Conservation (phyloP, 768 basidiomycete genomes). For the Jaapia argillacea region DNA sequence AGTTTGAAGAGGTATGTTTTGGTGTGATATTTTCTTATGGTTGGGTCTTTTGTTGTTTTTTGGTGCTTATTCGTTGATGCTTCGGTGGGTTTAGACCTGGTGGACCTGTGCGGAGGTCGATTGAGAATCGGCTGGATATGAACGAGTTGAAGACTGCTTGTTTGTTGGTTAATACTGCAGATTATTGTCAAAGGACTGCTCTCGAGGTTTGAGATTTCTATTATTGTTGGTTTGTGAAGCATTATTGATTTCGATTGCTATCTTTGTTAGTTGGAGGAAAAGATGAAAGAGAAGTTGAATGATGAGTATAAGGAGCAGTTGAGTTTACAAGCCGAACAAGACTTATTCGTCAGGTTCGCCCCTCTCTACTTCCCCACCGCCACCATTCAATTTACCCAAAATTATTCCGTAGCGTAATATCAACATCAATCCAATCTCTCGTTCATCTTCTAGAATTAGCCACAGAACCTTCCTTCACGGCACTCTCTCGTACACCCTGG, state of each 20-base stretch:
- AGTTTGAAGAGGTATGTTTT: slow-evolving; percentile 57
- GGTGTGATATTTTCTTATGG: background rate
- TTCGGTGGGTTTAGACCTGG: slow-evolving; percentile 25
- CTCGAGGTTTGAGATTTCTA: slow-evolving; percentile 46
- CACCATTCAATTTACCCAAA: background rate
- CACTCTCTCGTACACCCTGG: slow-evolving; percentile 78
- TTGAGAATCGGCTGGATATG: slow-evolving; percentile 70
- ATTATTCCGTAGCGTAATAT: slow-evolving; percentile 53
- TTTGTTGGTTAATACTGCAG: slow-evolving; percentile 91
- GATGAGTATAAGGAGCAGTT: slow-evolving; percentile 71
- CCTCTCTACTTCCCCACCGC: background rate
- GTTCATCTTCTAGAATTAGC: slow-evolving; percentile 81
- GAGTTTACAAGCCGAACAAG: slow-evolving; percentile 76
- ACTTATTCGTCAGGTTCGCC: slow-evolving; percentile 77
- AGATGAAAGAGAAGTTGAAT: slow-evolving; percentile 74
- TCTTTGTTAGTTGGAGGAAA: slow-evolving; percentile 81
- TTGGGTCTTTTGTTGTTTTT: slow-evolving; percentile 30
- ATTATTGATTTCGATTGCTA: background rate
- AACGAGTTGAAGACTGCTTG: slow-evolving; percentile 75
- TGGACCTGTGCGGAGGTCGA: slow-evolving; percentile 49
- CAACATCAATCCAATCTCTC: slow-evolving; percentile 69
- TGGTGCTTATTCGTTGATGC: background rate
- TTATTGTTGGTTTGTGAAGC: background rate
- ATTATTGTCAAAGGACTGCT: slow-evolving; percentile 92
- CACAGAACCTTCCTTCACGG: slow-evolving; percentile 69